Base-by-base conservation (phyloP, 106 monocot genomes). In the Dioscorea zingiberensis region DNA sequence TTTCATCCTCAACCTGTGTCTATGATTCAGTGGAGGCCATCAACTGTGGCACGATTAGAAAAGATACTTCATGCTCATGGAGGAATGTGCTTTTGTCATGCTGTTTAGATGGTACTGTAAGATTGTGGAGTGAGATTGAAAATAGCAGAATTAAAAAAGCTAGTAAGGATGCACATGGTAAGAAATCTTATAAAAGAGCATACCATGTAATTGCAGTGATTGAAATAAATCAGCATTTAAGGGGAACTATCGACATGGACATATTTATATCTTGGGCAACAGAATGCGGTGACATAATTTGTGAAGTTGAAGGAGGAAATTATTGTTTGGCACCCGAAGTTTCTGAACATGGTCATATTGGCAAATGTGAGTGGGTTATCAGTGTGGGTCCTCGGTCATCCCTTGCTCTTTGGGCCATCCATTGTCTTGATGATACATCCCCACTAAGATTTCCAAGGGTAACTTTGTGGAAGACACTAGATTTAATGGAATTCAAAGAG, bases 11-110 rank as follows among this genome's bases (percentile, higher is more conserved):
- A 77, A 21, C 78, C 86, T 62, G 82, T 93, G 60, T 82, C 73
- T 27, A 82, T 80, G 82, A 87, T 98, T 70, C 89, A 89, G 49
- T 98, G 98, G 98, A 98, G 98, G 55, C 93, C 94, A 28, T 60
- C 44, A 17, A 44, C 60, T 78, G 27, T 44, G 3, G 28, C 48
- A 45, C 44, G 53, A 47, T 75, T 63, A 19, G 77, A 66, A 55
- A 72, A 47, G 71, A 61, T 76, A 21, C 22, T 66, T 73, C 54
- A 17, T 28, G 44, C 28, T 38, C 72, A 53, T 68, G 64, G 61
- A 84, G 84, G 71, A 80, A 93, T 75, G 70, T 89, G 26, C 75
- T 98, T 21, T 66, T 98, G 69, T 89, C 93, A 49, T 93, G 86
- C 59, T 93, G 93, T 71, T 73, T 82, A 54, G 98, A 98, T 80